These are phyloP conservation scores for Cladophialophora psammophila DNA, from an alignment of 2,329 filamentous ascomycete species.

Conservation along the genomic window DNA sequence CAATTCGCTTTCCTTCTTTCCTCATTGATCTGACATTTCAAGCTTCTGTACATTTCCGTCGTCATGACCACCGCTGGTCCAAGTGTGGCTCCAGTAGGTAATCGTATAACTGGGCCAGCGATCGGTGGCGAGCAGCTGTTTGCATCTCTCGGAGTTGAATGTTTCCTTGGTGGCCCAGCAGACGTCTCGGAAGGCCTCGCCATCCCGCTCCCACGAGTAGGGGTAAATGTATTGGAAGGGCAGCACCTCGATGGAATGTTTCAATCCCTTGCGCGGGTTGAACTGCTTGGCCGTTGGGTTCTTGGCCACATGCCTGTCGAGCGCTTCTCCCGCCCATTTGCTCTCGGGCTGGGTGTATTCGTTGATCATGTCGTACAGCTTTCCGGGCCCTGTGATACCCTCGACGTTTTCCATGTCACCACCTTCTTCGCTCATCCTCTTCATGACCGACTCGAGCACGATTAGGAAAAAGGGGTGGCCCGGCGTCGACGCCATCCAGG, in stretches of 20 bases:
- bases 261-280: conserved; percentile 31
- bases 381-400: conserved; percentile 37
- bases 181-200: conserved; percentile 33
- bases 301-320: conserved; percentile 36
- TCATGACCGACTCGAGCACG: conserved; percentile 39
- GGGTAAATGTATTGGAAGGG: conserved; percentile 39
- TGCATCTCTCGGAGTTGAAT: conserved; percentile 38
- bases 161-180: conserved; percentile 35
- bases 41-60: conserved; percentile 29
- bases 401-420: conserved; percentile 26
- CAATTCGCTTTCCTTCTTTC: not conserved
- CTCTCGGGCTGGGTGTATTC: conserved; percentile 27
- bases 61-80: conserved; percentile 35
- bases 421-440: conserved; percentile 19
- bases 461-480: conserved; percentile 48
- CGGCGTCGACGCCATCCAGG: conserved; percentile 49
- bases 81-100: conserved; percentile 42
- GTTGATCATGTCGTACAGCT: conserved; percentile 34
- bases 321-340: conserved; percentile 27
- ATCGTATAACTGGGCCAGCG: conserved; percentile 40
- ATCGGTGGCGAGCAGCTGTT: conserved; percentile 36
- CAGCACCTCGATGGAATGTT: conserved; percentile 37
- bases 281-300: conserved; percentile 36
- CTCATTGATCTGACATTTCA: conserved; percentile 37
- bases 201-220: conserved; percentile 41